phyloP scores from a whole-genome alignment of 306 rosid genomes.

The Sophora flavescens region DNA sequence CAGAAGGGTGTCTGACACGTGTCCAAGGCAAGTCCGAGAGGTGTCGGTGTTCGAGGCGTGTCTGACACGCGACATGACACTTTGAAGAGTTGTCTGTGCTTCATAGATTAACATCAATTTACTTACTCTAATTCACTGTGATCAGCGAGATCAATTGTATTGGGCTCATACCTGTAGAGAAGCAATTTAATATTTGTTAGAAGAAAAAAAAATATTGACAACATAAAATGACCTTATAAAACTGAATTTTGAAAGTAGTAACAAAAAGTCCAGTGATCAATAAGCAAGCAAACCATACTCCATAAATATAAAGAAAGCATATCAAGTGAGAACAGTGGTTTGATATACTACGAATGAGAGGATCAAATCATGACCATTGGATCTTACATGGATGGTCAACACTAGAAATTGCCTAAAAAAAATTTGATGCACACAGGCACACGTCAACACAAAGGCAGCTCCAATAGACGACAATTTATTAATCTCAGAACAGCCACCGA shows the following conservation, averaged over 20 bases:
- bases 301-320: conserved; percentile 10
- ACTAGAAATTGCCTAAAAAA: not conserved
- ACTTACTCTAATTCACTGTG: conserved; percentile 90
- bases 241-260: conserved; percentile 7
- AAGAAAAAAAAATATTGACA: conserved; percentile 12
- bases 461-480: conserved; percentile 14
- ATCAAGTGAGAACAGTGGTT: not conserved
- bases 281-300: conserved; percentile 24
- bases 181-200: conserved; percentile 35
- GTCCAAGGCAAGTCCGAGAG: no score
- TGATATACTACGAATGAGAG: not conserved
- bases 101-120: conserved; percentile 13
- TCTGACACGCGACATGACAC: no score
- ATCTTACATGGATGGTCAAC: conserved; percentile 12
- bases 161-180: conserved; percentile 89
- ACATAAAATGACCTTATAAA: conserved; percentile 5
- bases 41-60: no score
- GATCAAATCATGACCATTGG: conserved; percentile 33
- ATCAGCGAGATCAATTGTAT: conserved; percentile 93
- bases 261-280: not conserved
- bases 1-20: no score
- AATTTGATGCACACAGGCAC: not conserved
- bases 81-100: no score
- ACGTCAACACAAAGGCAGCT: conserved; percentile 19
- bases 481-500: conserved; percentile 22